Evolutionary conservation across 2,329 filamentous ascomycete species (phyloP).

Genomic region (Paraconiothyrium brasiliense): DNA sequence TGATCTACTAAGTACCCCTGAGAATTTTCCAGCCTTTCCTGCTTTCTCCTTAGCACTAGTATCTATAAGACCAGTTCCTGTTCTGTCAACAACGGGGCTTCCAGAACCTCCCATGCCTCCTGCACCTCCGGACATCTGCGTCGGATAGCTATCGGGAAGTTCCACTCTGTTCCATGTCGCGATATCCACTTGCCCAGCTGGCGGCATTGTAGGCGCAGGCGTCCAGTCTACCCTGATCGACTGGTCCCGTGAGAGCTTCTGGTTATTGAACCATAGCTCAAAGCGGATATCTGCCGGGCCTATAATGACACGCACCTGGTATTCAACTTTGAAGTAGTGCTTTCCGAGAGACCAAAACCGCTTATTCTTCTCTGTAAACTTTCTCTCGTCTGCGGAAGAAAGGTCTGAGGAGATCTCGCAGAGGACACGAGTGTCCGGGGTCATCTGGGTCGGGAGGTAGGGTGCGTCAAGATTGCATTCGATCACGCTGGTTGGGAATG

Average conservation of each 20-base stretch:
- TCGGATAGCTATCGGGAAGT: conserved; percentile 26
- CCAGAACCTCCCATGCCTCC: background rate
- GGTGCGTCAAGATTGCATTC: conserved; percentile 36
- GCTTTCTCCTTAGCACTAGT: background rate
- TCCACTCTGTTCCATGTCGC: conserved; percentile 27
- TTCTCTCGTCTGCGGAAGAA: conserved; percentile 38
- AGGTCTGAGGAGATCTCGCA: conserved; percentile 50
- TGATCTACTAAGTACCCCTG: background rate
- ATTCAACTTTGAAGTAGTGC: conserved; percentile 48
- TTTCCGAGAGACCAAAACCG: conserved; percentile 47
- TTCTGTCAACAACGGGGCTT: conserved; percentile 6
- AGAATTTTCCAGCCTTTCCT: conserved; percentile 7
- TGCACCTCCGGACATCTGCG: conserved; percentile 19
- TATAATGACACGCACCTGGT: conserved; percentile 49
- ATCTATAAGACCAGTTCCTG: conserved; percentile 8
- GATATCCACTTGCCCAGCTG: conserved; percentile 16
- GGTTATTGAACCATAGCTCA: conserved; percentile 50
- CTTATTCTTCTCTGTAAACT: conserved; percentile 48
- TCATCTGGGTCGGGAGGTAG: conserved; percentile 41
- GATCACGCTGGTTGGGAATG: conserved; percentile 46
- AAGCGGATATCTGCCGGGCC: conserved; percentile 52
- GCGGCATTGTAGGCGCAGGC: conserved; percentile 27
- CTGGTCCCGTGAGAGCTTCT: conserved; percentile 46
- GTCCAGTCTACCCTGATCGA: conserved; percentile 50
- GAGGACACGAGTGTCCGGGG: conserved; percentile 41